Conservation (phyloP, 768 basidiomycete genomes). For the Mycena galopus region DNA sequence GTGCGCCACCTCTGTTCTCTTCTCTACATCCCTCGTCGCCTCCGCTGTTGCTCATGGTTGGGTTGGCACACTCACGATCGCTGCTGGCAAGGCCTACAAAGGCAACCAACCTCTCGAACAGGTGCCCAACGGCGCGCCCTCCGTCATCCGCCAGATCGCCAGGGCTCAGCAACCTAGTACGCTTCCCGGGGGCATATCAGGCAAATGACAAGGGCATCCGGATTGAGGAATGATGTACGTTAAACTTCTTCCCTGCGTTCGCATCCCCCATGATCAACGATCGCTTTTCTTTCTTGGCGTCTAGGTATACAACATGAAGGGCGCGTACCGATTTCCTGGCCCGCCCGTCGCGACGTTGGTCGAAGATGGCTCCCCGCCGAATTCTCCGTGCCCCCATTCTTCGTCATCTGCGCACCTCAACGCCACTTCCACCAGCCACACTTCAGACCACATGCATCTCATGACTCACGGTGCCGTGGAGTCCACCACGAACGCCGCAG, state of each 20-base stretch:
- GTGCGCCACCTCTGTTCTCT: conserved; percentile 2
- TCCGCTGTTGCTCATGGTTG: conserved; percentile 36
- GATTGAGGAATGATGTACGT: conserved; percentile 42
- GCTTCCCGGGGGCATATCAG: conserved; percentile 46
- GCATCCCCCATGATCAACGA: not conserved
- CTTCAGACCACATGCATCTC: not conserved
- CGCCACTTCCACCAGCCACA: not conserved
- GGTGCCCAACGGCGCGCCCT: not conserved
- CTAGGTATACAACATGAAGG: conserved; percentile 38
- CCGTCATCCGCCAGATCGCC: conserved; percentile 33
- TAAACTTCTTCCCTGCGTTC: not conserved
- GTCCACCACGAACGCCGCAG: too few relatives aligned
- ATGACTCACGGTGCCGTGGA: too few relatives aligned
- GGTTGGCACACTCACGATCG: conserved; percentile 26
- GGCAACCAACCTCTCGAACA: conserved; percentile 29
- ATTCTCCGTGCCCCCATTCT: not conserved
- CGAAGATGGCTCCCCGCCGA: not conserved
- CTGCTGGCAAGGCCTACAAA: conserved; percentile 16
- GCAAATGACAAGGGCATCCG: conserved; percentile 46
- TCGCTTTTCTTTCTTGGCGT: not conserved
- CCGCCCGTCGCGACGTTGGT: conserved; percentile 49
- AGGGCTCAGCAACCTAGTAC: conserved; percentile 38
- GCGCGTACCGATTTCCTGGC: conserved; percentile 48
- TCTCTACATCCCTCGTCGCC: conserved; percentile 23
- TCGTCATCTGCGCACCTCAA: not conserved